A percentile compares a stretch with the other conserved stretches of the same genome.
Conservation (phyloP, 2,329 filamentous ascomycete genomes). For the Colletotrichum limetticola region DNA sequence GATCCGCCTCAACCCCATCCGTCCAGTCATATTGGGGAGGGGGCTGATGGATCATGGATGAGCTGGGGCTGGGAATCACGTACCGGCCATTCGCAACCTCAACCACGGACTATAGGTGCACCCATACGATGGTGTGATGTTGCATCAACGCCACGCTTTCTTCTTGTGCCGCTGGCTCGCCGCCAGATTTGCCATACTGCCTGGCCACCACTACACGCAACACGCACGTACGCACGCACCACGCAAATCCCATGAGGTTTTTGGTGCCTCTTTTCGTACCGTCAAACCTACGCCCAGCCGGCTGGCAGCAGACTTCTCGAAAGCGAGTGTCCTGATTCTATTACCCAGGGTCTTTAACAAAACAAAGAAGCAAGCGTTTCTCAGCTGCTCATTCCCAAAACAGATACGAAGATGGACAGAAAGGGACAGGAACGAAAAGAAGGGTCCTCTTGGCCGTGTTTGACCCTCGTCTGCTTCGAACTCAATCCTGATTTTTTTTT, state of each 20-base stretch:
- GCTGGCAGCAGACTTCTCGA: conserved; percentile 3
- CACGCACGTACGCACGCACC: not conserved
- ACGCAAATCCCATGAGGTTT: not conserved
- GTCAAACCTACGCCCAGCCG: conserved; percentile 11
- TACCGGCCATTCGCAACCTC: not conserved
- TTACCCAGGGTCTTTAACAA: conserved; percentile 1
- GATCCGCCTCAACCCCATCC: conserved; percentile 18
- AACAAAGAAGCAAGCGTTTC: conserved; percentile 22
- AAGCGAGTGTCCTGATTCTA: not conserved
- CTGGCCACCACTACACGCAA: not conserved
- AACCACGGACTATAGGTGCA: not conserved
- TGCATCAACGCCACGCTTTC: conserved; percentile 26
- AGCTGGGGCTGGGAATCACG: not conserved
- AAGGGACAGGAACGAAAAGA: conserved; percentile 22
- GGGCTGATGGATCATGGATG: not conserved
- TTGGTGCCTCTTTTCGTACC: conserved; percentile 6
- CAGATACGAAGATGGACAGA: not conserved
- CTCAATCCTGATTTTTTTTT: conserved; percentile 5
- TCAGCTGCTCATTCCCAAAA: conserved; percentile 14
- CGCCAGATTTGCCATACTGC: not conserved
- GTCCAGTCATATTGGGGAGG: not conserved
- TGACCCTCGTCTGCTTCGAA: not conserved
- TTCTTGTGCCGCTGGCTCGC: conserved; percentile 11
- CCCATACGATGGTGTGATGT: conserved; percentile 25
- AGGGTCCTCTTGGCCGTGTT: conserved; percentile 23